phyloP scores from a whole-genome alignment of 805 yeast genomes.

The Myxozyma lipomycoides region DNA sequence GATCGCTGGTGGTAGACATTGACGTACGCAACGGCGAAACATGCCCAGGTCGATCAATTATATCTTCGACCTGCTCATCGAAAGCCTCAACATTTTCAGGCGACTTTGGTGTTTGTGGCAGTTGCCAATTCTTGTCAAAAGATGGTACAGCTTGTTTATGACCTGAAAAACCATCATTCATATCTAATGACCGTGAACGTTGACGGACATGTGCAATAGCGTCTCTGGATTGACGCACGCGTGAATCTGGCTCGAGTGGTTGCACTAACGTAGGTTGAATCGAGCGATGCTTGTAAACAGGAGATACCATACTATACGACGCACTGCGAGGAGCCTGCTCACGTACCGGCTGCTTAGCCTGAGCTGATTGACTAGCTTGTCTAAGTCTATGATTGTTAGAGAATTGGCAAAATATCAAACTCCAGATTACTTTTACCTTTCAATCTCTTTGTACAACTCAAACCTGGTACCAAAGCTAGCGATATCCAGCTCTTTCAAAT shows the following conservation, averaged over 20 bases:
- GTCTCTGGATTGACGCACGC: slow-evolving; percentile 11
- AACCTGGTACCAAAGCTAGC: slow-evolving; percentile 92
- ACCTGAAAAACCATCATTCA: slow-evolving; percentile 1
- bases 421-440: slow-evolving; percentile 39
- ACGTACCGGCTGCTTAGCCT: not conserved
- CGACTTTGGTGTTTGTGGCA: slow-evolving; percentile 12
- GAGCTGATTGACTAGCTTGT: slow-evolving; percentile 4
- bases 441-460: slow-evolving; percentile 86
- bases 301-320: not conserved
- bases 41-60: too few species aligned
- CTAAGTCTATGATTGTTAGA: slow-evolving; percentile 3
- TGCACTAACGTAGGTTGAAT: not conserved
- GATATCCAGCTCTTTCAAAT: slow-evolving; percentile 87
- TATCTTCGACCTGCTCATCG: not conserved
- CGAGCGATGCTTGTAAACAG: slow-evolving; percentile 10
- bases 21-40: slow-evolving; percentile 2
- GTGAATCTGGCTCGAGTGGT: slow-evolving; percentile 14
- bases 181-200: slow-evolving; percentile 22
- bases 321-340: not conserved
- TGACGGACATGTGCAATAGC: slow-evolving; percentile 17
- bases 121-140: slow-evolving; percentile 24
- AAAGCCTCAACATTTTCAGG: slow-evolving; percentile 4
- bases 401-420: not conserved
- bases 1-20: not conserved
- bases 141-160: slow-evolving; percentile 16